Conservation (phyloP, 139 green algal species). For the Chlamydomonas sp. region DNA sequence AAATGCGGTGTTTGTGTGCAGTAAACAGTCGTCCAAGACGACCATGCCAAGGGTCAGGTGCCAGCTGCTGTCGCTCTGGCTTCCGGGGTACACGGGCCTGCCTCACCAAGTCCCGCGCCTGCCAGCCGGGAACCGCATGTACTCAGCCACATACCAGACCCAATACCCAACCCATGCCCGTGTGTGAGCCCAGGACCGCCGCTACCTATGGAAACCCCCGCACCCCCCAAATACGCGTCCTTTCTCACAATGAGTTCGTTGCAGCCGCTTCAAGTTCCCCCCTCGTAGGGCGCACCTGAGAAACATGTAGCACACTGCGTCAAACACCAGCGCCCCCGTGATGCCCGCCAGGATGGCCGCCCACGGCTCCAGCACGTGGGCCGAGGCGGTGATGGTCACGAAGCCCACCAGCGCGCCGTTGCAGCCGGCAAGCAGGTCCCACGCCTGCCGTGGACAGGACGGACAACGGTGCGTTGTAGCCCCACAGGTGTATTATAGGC, state of each 20-base stretch:
- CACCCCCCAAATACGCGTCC: not conserved
- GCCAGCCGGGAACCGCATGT: no score
- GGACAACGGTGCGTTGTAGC: not conserved
- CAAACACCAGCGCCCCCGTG: slow-evolving; percentile 49
- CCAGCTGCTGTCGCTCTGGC: no score
- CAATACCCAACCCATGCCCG: not conserved
- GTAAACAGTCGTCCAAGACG: no score
- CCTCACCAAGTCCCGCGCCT: no score
- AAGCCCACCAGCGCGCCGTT: slow-evolving; percentile 74
- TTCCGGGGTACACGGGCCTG: no score
- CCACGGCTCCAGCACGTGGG: slow-evolving; percentile 66
- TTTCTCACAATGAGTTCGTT: not conserved
- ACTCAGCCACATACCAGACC: no score
- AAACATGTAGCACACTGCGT: not conserved
- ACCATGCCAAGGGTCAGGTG: no score
- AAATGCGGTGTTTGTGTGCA: no score
- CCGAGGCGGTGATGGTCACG: slow-evolving; percentile 70
- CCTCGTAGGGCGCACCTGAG: not conserved
- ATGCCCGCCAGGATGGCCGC: slow-evolving; percentile 60
- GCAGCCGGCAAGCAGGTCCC: slow-evolving; percentile 78
- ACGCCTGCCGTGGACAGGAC: slow-evolving; percentile 39
- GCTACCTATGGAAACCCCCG: not conserved
- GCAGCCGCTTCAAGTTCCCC: not conserved
- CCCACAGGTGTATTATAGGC: not conserved
- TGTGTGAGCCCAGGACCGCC: not conserved